A percentile compares a stretch with the other conserved stretches of the same genome.
Conservation (phyloP, 176 grass and related monocot species). For the Eleusine coracana region DNA sequence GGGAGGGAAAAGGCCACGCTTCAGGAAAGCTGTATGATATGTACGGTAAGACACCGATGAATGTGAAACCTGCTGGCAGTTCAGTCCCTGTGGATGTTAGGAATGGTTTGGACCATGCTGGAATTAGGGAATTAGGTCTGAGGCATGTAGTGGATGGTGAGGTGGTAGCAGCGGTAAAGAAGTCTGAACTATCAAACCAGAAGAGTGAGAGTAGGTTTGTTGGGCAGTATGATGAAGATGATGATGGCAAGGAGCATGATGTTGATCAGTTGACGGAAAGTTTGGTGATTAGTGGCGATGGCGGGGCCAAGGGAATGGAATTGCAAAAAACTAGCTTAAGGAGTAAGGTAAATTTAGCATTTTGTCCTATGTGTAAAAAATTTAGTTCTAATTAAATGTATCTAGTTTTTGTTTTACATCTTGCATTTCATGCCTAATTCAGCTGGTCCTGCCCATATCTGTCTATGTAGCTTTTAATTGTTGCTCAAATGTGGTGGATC, state of each 20-base stretch:
- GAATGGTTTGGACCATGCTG: conserved; percentile 18
- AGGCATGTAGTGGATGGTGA: background rate
- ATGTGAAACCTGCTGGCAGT: conserved; percentile 22
- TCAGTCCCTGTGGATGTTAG: conserved; percentile 18
- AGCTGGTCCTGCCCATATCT: background rate
- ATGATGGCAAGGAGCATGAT: conserved; percentile 33
- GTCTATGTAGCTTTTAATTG: background rate
- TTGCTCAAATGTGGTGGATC: background rate
- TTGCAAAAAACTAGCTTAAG: conserved; percentile 38
- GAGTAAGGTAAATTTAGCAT: conserved; percentile 63
- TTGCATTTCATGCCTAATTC: conserved; percentile 17
- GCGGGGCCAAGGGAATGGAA: conserved; percentile 33
- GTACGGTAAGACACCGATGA: conserved; percentile 31
- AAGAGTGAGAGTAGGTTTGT: conserved; percentile 40
- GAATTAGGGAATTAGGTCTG: background rate
- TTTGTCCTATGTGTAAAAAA: background rate
- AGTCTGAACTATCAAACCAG: conserved; percentile 28
- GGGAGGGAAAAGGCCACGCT: conserved; percentile 17
- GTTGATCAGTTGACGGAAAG: conserved; percentile 32
- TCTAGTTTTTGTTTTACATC: background rate
- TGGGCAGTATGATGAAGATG: conserved; percentile 26
- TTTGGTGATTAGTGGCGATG: conserved; percentile 39
- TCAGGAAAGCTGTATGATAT: background rate
- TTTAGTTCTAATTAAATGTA: conserved; percentile 9
- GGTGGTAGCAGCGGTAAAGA: conserved; percentile 12